Percentiles rank a stretch among this genome's conserved stretches.
Evolutionary conservation across 805 yeast species (phyloP).

Genomic region (Wickerhamomyces hampshirensis): DNA sequence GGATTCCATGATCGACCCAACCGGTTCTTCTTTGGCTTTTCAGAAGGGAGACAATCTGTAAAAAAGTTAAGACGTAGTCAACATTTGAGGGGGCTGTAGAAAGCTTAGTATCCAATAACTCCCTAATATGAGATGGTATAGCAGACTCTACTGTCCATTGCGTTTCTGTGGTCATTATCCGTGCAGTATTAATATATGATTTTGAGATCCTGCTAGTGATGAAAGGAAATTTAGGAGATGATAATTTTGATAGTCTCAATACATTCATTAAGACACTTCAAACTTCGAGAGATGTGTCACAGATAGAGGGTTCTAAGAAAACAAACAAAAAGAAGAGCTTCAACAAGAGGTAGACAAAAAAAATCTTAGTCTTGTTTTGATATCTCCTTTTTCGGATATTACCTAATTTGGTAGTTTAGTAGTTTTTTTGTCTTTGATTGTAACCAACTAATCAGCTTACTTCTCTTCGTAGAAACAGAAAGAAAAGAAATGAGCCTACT

Average conservation of each 20-base stretch:
- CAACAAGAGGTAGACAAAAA: too few species aligned
- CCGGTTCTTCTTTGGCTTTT: slow-evolving; percentile 88
- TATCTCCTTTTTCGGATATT: neutral
- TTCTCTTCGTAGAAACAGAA: too few species aligned
- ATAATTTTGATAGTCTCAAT: neutral
- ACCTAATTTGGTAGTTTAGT: neutral
- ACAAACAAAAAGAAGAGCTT: too few species aligned
- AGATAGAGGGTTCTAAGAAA: too few species aligned
- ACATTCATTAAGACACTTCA: neutral
- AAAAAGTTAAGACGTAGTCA: slow-evolving; percentile 51
- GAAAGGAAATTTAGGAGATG: neutral
- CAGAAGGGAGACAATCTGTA: slow-evolving; percentile 64
- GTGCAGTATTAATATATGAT: too few species aligned
- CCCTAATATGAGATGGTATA: slow-evolving; percentile 42
- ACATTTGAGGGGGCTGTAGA: slow-evolving; percentile 21
- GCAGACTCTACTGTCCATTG: slow-evolving; percentile 53
- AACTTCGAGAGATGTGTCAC: too few species aligned
- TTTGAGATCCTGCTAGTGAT: too few species aligned
- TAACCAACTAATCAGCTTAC: slow-evolving; percentile 2
- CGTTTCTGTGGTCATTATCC: slow-evolving; percentile 11
- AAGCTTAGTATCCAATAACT: slow-evolving; percentile 25
- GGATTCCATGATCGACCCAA: slow-evolving; percentile 67
- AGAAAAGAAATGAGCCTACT: too few species aligned
- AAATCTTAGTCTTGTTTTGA: slow-evolving; percentile 2
- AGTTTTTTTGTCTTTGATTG: slow-evolving; percentile 1